Evolutionary conservation across 148 eudicot species (phyloP).

Genomic region (Hydrangea macrophylla): DNA sequence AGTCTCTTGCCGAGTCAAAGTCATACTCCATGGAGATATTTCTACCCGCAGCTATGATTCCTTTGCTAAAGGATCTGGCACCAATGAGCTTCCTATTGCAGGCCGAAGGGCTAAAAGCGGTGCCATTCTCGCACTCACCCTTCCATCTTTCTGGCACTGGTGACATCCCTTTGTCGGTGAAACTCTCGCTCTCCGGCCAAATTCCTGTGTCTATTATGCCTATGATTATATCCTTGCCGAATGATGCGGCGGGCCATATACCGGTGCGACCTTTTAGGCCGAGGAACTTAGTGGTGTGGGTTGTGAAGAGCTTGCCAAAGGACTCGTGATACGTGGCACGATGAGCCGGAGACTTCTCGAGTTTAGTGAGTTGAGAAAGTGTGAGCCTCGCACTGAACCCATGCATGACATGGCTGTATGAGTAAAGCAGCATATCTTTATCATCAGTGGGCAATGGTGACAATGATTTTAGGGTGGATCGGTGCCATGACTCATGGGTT

Average conservation of each 20-base stretch:
- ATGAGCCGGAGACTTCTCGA: neutral
- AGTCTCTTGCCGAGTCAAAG: constrained; percentile 10
- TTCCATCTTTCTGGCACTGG: constrained; percentile 9
- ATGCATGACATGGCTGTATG: neutral
- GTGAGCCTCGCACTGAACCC: constrained; percentile 5
- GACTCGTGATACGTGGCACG: neutral
- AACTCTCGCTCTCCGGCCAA: constrained; percentile 12
- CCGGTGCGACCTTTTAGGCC: neutral
- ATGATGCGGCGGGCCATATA: neutral
- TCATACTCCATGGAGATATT: neutral
- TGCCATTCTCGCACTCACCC: constrained; percentile 14
- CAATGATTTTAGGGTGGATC: neutral
- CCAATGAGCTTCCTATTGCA: constrained; percentile 36
- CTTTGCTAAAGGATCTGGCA: constrained; percentile 23
- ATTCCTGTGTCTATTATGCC: neutral
- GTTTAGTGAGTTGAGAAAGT: neutral
- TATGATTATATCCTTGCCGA: neutral
- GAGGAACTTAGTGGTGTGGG: neutral
- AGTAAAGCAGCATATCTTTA: neutral
- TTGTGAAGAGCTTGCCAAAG: constrained; percentile 1
- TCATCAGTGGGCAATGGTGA: neutral
- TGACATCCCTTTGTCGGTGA: neutral
- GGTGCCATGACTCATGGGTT: constrained; percentile 10
- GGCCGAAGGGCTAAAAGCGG: constrained; percentile 7
- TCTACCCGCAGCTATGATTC: neutral